Base-by-base conservation (phyloP, 192 early-diverging fungal genomes). In the Linnemannia hyalina region DNA sequence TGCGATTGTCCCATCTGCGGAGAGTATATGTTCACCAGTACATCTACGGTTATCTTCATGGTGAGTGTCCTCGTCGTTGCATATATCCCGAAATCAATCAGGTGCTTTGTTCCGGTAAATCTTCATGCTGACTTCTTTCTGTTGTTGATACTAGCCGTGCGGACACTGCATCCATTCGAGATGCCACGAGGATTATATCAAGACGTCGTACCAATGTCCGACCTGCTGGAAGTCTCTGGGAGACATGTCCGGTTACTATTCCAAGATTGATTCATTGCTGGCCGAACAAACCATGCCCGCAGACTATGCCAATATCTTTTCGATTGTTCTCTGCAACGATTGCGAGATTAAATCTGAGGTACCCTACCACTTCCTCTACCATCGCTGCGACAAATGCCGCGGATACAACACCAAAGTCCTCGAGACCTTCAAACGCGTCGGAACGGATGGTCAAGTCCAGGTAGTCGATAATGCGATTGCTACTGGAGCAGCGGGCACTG, bases 1-100 rank as follows among this genome's bases (percentile, higher is more conserved):
- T 92, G 94, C 74, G 95, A 99, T 85, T 99, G 98, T 76, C 97
- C 97, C 8, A 98, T 99, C 74, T 99, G 98, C 90, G 97, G 97
- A 36, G 97, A 99, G 80, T 95, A 94, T 84, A 94, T 99, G 91
- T 97, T 97, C 73, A 98, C 96, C 13, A 97, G 96, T 5, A 94
- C 94, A 3, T 92, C 92, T 15, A 92, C 91, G 0, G 94, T 97
- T 4, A 95, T 96, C 22, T 96, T 96, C 84, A 96, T 97, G 97
- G 95, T 95, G 90, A 73, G 80, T 65, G n/a, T 3, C 40, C 3
- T 29, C 26, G 35, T 22, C 38, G 60, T 6, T n/a, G 46, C 15
- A 10, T 73, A 7, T 73, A 7, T 16, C 22, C 15, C 23, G 3
- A 60, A 13, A 6, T 10, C 5, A 10, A 55, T 22, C n/a, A 65